Conservation (phyloP, 2,329 filamentous ascomycete genomes). For the Fusarium sp. region DNA sequence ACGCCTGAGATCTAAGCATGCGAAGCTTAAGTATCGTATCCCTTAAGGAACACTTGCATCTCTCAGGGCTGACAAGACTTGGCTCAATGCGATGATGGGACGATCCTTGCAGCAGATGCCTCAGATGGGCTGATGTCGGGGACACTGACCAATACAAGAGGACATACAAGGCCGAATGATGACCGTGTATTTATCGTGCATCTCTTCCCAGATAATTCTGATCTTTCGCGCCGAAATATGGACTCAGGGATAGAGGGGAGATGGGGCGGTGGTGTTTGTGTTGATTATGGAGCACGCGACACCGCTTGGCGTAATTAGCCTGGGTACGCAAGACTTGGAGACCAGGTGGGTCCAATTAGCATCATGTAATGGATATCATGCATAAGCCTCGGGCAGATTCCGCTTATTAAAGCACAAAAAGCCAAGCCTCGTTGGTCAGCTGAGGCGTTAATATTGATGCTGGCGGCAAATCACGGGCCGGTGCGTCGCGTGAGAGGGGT, state of each 20-base stretch:
- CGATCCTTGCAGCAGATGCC: neutral
- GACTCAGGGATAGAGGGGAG: neutral
- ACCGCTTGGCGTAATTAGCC: neutral
- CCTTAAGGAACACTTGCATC: neutral
- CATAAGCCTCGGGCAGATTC: neutral
- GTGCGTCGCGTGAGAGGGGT: neutral
- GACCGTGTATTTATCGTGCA: neutral
- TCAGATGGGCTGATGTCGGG: neutral
- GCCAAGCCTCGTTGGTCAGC: slow-evolving; percentile 1
- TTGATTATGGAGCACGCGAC: neutral
- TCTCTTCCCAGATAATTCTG: neutral
- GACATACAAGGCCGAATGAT: neutral
- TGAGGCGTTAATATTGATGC: neutral
- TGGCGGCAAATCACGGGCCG: slow-evolving; percentile 3
- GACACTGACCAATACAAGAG: neutral
- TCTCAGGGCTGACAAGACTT: neutral
- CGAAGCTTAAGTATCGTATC: neutral
- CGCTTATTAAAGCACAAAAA: slow-evolving; percentile 2
- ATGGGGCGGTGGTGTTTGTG: neutral
- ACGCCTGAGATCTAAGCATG: neutral
- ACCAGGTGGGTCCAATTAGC: neutral
- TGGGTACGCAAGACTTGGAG: neutral
- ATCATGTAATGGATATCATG: neutral
- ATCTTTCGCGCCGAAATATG: neutral
- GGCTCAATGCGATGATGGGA: neutral